Conservation (phyloP, 306 rosid species). For the Ormosia emarginata region DNA sequence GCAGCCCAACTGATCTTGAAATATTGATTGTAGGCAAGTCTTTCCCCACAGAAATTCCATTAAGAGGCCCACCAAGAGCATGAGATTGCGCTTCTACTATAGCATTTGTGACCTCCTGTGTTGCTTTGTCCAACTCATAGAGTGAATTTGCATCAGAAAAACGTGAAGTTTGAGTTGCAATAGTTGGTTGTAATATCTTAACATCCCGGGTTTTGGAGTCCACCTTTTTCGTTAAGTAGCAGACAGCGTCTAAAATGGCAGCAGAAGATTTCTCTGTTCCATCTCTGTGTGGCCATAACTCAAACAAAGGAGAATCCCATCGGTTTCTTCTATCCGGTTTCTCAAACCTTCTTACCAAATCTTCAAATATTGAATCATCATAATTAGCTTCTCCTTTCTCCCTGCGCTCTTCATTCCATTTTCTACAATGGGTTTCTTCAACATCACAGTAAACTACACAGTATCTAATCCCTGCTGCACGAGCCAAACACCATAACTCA, state of each 20-base stretch:
- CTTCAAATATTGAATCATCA: constrained; percentile 68
- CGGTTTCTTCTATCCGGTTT: constrained; percentile 80
- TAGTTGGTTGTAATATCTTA: constrained; percentile 84
- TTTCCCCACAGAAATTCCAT: constrained; percentile 65
- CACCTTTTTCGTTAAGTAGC: constrained; percentile 62
- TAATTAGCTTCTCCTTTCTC: constrained; percentile 63
- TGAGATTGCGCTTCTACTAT: constrained; percentile 82
- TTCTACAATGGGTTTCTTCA: constrained; percentile 62
- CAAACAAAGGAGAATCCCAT: constrained; percentile 95
- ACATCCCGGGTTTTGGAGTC: constrained; percentile 82
- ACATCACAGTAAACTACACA: constrained; percentile 79
- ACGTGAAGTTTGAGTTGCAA: constrained; percentile 72
- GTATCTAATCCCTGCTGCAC: constrained; percentile 80
- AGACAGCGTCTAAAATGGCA: constrained; percentile 58
- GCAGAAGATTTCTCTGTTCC: constrained; percentile 57
- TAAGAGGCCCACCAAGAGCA: constrained; percentile 80
- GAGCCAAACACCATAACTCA: constrained; percentile 96
- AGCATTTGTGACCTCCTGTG: constrained; percentile 76
- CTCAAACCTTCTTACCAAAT: constrained; percentile 84
- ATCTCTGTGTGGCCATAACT: constrained; percentile 71
- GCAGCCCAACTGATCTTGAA: constrained; percentile 69
- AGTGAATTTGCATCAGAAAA: constrained; percentile 82
- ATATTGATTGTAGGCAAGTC: constrained; percentile 63
- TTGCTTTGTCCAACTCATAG: constrained; percentile 80
- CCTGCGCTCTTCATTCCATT: constrained; percentile 78